Conservation (phyloP, 2,329 filamentous ascomycete species). For the Bipolaris bicolor region DNA sequence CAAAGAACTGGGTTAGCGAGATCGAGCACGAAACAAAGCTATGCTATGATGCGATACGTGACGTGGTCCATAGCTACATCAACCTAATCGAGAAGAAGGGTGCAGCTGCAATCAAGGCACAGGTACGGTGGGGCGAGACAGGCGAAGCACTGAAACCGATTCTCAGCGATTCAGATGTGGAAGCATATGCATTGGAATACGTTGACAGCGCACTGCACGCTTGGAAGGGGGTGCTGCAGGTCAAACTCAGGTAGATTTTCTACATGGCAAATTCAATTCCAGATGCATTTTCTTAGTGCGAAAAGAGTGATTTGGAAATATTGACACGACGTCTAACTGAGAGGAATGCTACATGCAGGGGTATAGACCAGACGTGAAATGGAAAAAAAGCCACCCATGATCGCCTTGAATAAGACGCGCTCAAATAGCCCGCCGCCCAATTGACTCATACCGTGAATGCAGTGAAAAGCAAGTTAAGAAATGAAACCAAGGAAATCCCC, state of each 20-base stretch:
- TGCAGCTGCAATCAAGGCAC: constrained; percentile 26
- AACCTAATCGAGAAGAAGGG: constrained; percentile 29
- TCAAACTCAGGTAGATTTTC: constrained; percentile 41
- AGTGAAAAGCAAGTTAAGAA: neutral
- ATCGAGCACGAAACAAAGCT: constrained; percentile 17
- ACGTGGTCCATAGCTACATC: constrained; percentile 27
- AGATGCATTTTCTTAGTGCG: neutral
- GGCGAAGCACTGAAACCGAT: constrained; percentile 31
- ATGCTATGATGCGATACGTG: constrained; percentile 23
- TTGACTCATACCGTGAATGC: neutral
- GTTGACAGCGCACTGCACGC: constrained; percentile 41
- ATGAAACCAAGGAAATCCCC: neutral
- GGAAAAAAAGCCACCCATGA: constrained; percentile 1
- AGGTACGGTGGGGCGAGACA: constrained; percentile 30
- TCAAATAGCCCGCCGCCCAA: neutral
- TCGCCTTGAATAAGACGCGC: neutral
- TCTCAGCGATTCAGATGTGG: constrained; percentile 31
- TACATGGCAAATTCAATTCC: neutral
- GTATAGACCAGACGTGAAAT: neutral
- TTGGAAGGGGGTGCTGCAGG: constrained; percentile 39
- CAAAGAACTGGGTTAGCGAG: constrained; percentile 23
- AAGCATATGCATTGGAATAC: constrained; percentile 37
- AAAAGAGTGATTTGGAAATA: neutral
- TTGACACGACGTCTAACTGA: neutral
- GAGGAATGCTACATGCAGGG: neutral